A percentile compares a stretch with the other conserved stretches of the same genome.
Evolutionary conservation across 805 yeast genomes (phyloP).

Genomic region (Candida insectorum): DNA sequence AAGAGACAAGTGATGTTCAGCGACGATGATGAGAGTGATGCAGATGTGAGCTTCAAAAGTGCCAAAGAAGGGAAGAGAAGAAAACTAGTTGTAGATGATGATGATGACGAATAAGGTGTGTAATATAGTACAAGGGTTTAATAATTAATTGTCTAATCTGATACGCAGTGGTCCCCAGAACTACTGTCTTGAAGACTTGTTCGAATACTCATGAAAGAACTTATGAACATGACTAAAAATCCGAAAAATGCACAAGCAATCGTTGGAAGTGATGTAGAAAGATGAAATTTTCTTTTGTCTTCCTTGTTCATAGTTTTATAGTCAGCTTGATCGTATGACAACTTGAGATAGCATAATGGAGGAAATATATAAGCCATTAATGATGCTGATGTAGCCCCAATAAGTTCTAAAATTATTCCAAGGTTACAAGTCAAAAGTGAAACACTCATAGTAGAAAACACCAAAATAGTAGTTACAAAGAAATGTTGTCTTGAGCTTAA

Average conservation of each 20-base stretch:
- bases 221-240: constrained; percentile 67
- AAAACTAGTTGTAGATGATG: constrained; percentile 21
- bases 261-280: constrained; percentile 51
- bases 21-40: constrained; percentile 16
- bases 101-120: constrained; percentile 18
- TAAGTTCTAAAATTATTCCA: constrained; percentile 84
- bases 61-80: constrained; percentile 17
- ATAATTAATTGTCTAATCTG: constrained; percentile 15
- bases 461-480: constrained; percentile 60
- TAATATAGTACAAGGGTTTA: constrained; percentile 5
- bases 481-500: constrained; percentile 52
- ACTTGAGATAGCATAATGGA: constrained; percentile 73
- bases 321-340: constrained; percentile 48
- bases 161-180: constrained; percentile 50
- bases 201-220: constrained; percentile 71
- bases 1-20: constrained; percentile 3
- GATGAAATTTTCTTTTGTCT: constrained; percentile 26
- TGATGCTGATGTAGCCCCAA: constrained; percentile 92
- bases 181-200: constrained; percentile 33
- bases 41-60: constrained; percentile 5
- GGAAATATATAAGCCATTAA: constrained; percentile 90
- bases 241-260: constrained; percentile 70
- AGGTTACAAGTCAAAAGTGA: constrained; percentile 80
- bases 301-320: constrained; percentile 15
- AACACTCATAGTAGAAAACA: constrained; percentile 67